These are phyloP conservation scores for Diaporthe sp. DNA, from an alignment of 2,329 filamentous ascomycete genomes.

Conservation along the genomic window DNA sequence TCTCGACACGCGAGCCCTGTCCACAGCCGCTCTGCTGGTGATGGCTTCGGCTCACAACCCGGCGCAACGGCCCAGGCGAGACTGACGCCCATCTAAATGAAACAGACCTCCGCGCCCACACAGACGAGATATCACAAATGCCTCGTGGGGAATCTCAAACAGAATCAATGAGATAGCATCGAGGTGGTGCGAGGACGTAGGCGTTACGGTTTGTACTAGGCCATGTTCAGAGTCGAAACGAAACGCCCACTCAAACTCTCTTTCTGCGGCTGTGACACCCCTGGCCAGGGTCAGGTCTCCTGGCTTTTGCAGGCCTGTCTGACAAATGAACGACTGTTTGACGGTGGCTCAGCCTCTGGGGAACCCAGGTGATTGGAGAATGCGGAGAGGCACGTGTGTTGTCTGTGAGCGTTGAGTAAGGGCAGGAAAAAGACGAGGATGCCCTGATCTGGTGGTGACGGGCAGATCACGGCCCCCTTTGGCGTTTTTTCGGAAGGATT, in stretches of 20 bases:
- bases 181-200: background rate
- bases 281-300: conserved; percentile 17
- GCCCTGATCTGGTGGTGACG: background rate
- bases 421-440: background rate
- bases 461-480: background rate
- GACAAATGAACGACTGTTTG: conserved; percentile 17
- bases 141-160: conserved; percentile 8
- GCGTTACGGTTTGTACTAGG: conserved; percentile 15
- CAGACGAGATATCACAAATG: conserved; percentile 1
- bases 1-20: background rate
- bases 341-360: conserved; percentile 11
- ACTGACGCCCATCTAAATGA: conserved; percentile 13
- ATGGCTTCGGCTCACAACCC: conserved; percentile 4
- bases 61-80: background rate
- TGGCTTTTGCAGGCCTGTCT: background rate
- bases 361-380: background rate
- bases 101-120: conserved; percentile 10
- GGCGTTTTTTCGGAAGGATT: background rate
- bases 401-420: background rate
- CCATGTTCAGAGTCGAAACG: conserved; percentile 21
- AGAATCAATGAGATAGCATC: background rate
- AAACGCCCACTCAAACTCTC: conserved; percentile 23
- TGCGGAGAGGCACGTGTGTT: conserved; percentile 2
- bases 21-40: background rate
- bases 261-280: conserved; percentile 3